Evolutionary conservation across 2,329 filamentous ascomycete genomes (phyloP).

Genomic region (Exophiala calicioides): DNA sequence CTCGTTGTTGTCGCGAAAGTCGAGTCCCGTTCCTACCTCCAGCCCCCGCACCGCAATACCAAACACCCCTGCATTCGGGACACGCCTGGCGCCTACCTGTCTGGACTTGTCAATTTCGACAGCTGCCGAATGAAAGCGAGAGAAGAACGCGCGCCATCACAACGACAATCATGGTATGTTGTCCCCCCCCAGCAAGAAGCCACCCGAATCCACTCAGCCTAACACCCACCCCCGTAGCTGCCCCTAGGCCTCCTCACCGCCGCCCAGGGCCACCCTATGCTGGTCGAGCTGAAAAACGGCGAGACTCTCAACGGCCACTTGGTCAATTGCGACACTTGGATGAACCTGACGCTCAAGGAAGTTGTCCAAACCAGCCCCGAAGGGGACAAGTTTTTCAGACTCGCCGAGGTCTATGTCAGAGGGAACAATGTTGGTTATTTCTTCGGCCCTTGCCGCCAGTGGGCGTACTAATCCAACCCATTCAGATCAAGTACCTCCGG

Average conservation of each 20-base stretch:
- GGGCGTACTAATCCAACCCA: too few relatives aligned
- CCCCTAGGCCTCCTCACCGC: conserved; percentile 83
- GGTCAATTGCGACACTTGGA: conserved; percentile 98
- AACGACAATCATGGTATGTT: conserved; percentile 1
- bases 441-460: too few relatives aligned
- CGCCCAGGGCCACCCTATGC: conserved; percentile 96
- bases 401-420: conserved; percentile 93
- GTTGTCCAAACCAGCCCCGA: conserved; percentile 96
- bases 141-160: too few relatives aligned
- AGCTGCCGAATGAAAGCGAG: too few relatives aligned
- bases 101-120: too few relatives aligned
- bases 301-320: conserved; percentile 96
- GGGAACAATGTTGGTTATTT: conserved; percentile 80
- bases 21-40: conserved; percentile 2
- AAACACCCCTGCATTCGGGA: too few relatives aligned
- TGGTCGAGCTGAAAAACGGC: conserved; percentile 95
- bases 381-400: conserved; percentile 86
- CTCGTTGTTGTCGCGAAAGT: not conserved
- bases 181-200: too few relatives aligned
- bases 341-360: conserved; percentile 97
- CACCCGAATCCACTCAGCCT: not conserved
- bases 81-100: too few relatives aligned
- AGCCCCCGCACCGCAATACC: too few relatives aligned
- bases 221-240: conserved; percentile 45
- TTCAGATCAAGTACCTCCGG: conserved; percentile 94